Percentiles rank a stretch among this genome's conserved stretches.
Evolutionary conservation across 2,329 filamentous ascomycete species (phyloP).

Genomic region (Dothistroma septosporum): DNA sequence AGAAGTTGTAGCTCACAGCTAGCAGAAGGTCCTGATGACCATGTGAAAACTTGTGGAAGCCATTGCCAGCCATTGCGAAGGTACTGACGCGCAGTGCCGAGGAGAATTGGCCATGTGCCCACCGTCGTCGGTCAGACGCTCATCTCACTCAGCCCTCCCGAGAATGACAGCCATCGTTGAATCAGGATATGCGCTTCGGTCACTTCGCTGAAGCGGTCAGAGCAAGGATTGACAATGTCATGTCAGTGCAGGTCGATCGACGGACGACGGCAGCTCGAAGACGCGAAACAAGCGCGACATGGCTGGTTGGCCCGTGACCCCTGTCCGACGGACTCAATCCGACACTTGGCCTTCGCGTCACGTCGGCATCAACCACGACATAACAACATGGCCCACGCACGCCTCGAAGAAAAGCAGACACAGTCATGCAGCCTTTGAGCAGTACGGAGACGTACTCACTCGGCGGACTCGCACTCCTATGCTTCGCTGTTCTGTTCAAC

Average conservation of each 20-base stretch:
- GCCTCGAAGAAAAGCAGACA: background rate
- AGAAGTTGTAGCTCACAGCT: conserved; percentile 83
- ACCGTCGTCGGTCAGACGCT: background rate
- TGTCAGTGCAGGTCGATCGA: too few species aligned
- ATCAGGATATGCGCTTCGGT: background rate
- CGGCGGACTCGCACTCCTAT: conserved; percentile 62
- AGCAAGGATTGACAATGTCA: background rate
- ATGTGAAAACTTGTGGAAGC: conserved; percentile 60
- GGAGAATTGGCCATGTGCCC: background rate
- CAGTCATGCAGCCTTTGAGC: conserved; percentile 40
- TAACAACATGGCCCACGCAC: background rate
- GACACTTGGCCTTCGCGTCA: background rate
- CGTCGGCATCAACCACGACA: background rate
- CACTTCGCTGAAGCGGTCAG: background rate
- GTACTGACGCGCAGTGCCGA: background rate
- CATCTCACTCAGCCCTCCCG: background rate
- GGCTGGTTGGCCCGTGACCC: background rate
- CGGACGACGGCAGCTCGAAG: background rate
- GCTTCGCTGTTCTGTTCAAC: conserved; percentile 70
- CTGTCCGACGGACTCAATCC: background rate
- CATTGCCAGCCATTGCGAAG: conserved; percentile 26
- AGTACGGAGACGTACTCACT: conserved; percentile 55
- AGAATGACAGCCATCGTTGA: background rate
- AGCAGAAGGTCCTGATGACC: conserved; percentile 77
- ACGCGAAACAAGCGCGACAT: background rate